A percentile compares a stretch with the other conserved stretches of the same genome.
Evolutionary conservation across 2,329 filamentous ascomycete species (phyloP).

Genomic region (Epichloe amarillans): DNA sequence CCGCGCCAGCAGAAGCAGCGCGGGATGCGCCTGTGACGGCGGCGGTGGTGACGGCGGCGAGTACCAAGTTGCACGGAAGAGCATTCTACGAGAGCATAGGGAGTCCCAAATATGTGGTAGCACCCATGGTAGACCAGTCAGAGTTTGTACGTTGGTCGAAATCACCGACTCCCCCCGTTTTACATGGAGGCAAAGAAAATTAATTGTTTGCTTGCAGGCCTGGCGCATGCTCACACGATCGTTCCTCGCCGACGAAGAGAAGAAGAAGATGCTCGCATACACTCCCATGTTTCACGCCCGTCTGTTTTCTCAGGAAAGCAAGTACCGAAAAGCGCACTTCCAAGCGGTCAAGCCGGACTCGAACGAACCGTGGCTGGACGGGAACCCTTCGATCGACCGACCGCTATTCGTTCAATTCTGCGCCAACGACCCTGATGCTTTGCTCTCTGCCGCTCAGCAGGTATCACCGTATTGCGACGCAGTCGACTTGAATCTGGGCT

Average conservation of each 20-base stretch:
- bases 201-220: slow-evolving; percentile 43
- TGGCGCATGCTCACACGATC: slow-evolving; percentile 96
- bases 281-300: slow-evolving; percentile 94
- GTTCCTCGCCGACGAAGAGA: slow-evolving; percentile 58
- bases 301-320: slow-evolving; percentile 63
- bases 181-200: not conserved
- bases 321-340: slow-evolving; percentile 71
- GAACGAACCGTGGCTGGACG: slow-evolving; percentile 56
- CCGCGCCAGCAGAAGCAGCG: slow-evolving; percentile 9
- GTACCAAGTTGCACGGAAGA: slow-evolving; percentile 60
- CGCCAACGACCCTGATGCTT: slow-evolving; percentile 69
- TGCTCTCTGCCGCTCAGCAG: slow-evolving; percentile 64
- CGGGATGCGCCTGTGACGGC: slow-evolving; percentile 7
- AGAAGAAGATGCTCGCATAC: slow-evolving; percentile 64
- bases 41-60: slow-evolving; percentile 22
- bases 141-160: slow-evolving; percentile 63
- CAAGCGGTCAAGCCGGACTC: slow-evolving; percentile 42
- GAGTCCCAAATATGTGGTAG: slow-evolving; percentile 77
- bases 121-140: slow-evolving; percentile 96
- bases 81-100: slow-evolving; percentile 94
- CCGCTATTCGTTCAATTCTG: slow-evolving; percentile 96
- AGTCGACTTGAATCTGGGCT: slow-evolving; percentile 88
- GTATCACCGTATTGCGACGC: slow-evolving; percentile 86
- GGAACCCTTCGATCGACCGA: slow-evolving; percentile 70
- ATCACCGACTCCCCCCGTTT: no score